phyloP scores from a whole-genome alignment of 371 early-diverging fungal genomes.

The Rhizopus microsporus region DNA sequence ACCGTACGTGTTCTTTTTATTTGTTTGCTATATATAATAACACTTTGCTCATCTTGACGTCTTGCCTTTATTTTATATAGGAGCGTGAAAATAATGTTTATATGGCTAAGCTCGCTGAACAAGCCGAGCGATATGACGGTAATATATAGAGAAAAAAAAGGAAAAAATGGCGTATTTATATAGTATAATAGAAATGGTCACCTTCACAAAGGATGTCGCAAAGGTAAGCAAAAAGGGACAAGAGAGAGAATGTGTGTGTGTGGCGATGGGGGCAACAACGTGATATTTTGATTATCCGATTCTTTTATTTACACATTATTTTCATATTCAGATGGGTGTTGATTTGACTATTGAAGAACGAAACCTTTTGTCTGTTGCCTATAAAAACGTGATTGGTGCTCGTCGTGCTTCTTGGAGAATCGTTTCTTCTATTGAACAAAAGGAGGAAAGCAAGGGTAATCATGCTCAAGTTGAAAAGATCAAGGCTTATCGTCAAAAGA shows the following conservation, averaged over 20 bases:
- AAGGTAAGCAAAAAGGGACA: constrained; percentile 39
- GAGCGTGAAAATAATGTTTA: constrained; percentile 55
- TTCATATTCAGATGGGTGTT: constrained; percentile 36
- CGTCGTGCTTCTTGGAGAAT: constrained; percentile 99
- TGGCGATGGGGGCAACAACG: constrained; percentile 1
- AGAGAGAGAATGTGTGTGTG: background rate
- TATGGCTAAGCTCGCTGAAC: constrained; percentile 98
- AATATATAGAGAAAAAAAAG: background rate
- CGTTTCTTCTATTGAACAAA: constrained; percentile 97
- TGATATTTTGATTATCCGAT: constrained; percentile 12
- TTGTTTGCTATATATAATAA: constrained; percentile 44
- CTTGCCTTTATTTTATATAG: constrained; percentile 12
- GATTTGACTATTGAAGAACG: constrained; percentile 96
- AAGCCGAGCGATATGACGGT: constrained; percentile 97
- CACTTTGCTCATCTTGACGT: constrained; percentile 66
- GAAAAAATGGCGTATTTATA: background rate
- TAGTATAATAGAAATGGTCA: constrained; percentile 86
- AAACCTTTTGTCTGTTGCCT: constrained; percentile 98
- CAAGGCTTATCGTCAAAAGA: constrained; percentile 86
- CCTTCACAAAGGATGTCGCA: constrained; percentile 87
- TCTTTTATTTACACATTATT: background rate
- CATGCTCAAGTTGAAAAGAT: constrained; percentile 84
- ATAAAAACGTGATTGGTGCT: constrained; percentile 99
- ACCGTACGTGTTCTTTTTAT: background rate
- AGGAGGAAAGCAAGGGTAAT: constrained; percentile 93